phyloP scores from a whole-genome alignment of 495 filamentous ascomycete species.

The Penicillium bovifimosum region DNA sequence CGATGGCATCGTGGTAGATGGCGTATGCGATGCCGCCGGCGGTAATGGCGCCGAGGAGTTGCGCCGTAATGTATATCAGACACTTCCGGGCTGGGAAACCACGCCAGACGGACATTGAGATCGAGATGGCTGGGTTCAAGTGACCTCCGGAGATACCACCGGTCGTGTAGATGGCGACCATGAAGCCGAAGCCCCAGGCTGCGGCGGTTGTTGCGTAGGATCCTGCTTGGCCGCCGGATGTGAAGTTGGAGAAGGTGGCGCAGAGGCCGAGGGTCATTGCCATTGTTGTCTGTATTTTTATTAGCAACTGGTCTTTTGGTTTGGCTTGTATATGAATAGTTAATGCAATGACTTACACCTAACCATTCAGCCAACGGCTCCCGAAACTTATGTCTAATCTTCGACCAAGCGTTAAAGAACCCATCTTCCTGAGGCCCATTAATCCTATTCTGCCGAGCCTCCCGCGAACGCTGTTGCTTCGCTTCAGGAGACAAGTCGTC shows the following conservation, averaged over 20 bases:
- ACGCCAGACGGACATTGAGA: conserved; percentile 50
- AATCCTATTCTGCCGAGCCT: neutral
- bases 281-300: conserved; percentile 12
- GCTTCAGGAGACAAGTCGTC: too few relatives aligned
- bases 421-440: conserved; percentile 5
- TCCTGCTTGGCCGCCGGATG: conserved; percentile 9
- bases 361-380: conserved; percentile 26
- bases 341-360: conserved; percentile 12
- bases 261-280: conserved; percentile 23
- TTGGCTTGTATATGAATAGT: too few relatives aligned
- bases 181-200: conserved; percentile 37
- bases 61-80: conserved; percentile 40
- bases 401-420: conserved; percentile 22
- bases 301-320: too few relatives aligned
- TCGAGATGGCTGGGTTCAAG: conserved; percentile 53
- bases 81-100: conserved; percentile 46
- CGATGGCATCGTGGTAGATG: conserved; percentile 36
- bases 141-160: conserved; percentile 49
- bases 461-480: neutral
- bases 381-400: conserved; percentile 12
- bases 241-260: conserved; percentile 9
- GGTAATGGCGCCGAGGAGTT: conserved; percentile 43
- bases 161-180: conserved; percentile 52
- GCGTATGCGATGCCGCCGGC: conserved; percentile 42
- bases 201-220: neutral